phyloP scores from a whole-genome alignment of 768 basidiomycete genomes.

The Omphalotus guepiniiformis region DNA sequence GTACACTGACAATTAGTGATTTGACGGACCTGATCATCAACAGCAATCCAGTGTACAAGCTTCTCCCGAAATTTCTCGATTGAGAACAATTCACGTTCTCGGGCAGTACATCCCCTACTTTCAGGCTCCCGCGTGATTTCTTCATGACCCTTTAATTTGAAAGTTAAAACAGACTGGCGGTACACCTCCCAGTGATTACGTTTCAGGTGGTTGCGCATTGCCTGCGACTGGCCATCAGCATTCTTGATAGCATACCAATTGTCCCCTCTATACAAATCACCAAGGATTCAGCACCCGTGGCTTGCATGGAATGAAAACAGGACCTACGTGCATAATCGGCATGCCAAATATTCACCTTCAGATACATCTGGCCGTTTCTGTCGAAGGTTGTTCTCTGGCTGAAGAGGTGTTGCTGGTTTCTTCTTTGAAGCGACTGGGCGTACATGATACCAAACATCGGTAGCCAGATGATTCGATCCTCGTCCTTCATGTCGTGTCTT shows the following conservation, averaged over 20 bases:
- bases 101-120: not conserved
- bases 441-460: slow-evolving; percentile 21
- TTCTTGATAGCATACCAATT: slow-evolving; percentile 14
- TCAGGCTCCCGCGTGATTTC: not conserved
- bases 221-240: not conserved
- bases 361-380: slow-evolving; percentile 17
- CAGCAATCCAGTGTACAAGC: slow-evolving; percentile 20
- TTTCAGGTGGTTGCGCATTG: not conserved
- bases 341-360: slow-evolving; percentile 10
- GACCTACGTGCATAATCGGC: slow-evolving; percentile 9
- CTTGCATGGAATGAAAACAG: not conserved
- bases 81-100: slow-evolving; percentile 9
- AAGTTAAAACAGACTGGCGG: not conserved
- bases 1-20: not conserved
- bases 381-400: too few relatives aligned
- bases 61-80: slow-evolving; percentile 18
- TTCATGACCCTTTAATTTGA: slow-evolving; percentile 1
- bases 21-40: slow-evolving; percentile 29
- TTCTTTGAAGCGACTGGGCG: slow-evolving; percentile 9
- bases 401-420: not conserved
- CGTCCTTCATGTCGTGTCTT: not conserved
- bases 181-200: not conserved
- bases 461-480: slow-evolving; percentile 5
- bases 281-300: not conserved
- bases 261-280: not conserved